A percentile compares a stretch with the other conserved stretches of the same genome.
Evolutionary conservation across 2,329 filamentous ascomycete genomes (phyloP).

Genomic region (Pleurostoma richardsiae): DNA sequence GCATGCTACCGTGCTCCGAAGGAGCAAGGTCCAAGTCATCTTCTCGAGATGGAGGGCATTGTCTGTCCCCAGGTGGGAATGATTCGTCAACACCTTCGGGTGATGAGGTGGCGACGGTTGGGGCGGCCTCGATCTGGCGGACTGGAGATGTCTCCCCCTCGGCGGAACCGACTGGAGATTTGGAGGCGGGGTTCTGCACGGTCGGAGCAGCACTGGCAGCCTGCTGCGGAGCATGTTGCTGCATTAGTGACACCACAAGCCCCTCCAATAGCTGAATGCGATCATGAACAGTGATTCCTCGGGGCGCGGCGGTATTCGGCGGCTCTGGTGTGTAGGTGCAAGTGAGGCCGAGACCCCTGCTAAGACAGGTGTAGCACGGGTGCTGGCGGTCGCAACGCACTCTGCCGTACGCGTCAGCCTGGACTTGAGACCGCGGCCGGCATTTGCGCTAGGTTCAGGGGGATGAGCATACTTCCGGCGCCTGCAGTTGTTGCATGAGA

Average conservation of each 20-base stretch:
- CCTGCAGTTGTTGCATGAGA: slow-evolving; percentile 21
- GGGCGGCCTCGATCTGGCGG: too few relatives aligned
- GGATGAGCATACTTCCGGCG: slow-evolving; percentile 18
- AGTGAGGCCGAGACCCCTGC: slow-evolving; percentile 6
- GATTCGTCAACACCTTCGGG: too few relatives aligned
- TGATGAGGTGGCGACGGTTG: too few relatives aligned
- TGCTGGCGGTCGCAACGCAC: slow-evolving; percentile 16
- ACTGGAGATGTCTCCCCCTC: too few relatives aligned
- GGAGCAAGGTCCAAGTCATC: neutral
- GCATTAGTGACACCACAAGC: slow-evolving; percentile 21
- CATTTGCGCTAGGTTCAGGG: neutral
- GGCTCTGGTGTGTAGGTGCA: neutral
- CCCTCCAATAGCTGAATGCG: slow-evolving; percentile 22
- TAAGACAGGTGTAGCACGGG: slow-evolving; percentile 15
- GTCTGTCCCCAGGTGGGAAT: too few relatives aligned
- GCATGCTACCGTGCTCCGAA: slow-evolving; percentile 25
- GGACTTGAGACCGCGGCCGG: neutral
- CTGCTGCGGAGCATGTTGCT: slow-evolving; percentile 1
- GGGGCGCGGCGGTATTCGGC: neutral
- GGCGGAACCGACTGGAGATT: too few relatives aligned
- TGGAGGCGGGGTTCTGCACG: too few relatives aligned
- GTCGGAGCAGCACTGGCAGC: too few relatives aligned
- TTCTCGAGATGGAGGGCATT: too few relatives aligned
- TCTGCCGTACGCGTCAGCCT: slow-evolving; percentile 10
- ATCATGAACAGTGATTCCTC: slow-evolving; percentile 5